A percentile compares a stretch with the other conserved stretches of the same genome.
These are phyloP conservation scores for Aspergillus pseudoviridinutans DNA, from an alignment of 2,329 filamentous ascomycete genomes.

Conservation along the genomic window DNA sequence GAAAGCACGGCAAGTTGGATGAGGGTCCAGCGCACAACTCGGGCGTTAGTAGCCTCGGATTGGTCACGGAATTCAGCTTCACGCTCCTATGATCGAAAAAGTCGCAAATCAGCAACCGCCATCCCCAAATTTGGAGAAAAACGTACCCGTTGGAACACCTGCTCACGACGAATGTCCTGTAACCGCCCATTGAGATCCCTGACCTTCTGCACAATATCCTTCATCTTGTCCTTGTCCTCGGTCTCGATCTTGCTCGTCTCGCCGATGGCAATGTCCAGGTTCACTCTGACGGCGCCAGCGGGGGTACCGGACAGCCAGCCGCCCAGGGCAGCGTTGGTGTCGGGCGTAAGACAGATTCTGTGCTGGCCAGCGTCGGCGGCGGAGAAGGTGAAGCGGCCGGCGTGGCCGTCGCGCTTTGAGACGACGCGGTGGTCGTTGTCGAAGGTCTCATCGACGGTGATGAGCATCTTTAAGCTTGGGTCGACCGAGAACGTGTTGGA, in stretches of 20 bases:
- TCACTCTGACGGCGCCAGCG: slow-evolving; percentile 76
- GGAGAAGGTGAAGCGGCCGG: slow-evolving; percentile 91
- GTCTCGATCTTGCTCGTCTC: slow-evolving; percentile 92
- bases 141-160: slow-evolving; percentile 88
- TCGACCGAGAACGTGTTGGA: slow-evolving; percentile 66
- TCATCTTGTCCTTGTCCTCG: slow-evolving; percentile 87
- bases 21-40: slow-evolving; percentile 90
- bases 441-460: slow-evolving; percentile 93
- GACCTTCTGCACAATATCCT: slow-evolving; percentile 82
- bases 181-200: slow-evolving; percentile 84
- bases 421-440: slow-evolving; percentile 97
- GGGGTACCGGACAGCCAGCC: slow-evolving; percentile 68
- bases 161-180: slow-evolving; percentile 85
- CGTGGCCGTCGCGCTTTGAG: slow-evolving; percentile 69
- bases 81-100: slow-evolving; percentile 63
- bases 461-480: slow-evolving; percentile 74
- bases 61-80: slow-evolving; percentile 98
- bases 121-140: neutral
- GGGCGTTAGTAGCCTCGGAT: slow-evolving; percentile 85
- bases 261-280: slow-evolving; percentile 87
- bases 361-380: slow-evolving; percentile 94
- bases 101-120: neutral
- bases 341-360: slow-evolving; percentile 89
- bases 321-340: slow-evolving; percentile 61
- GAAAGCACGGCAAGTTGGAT: slow-evolving; percentile 83